phyloP scores from a whole-genome alignment of 2,329 filamentous ascomycete genomes.

The Lojkania enalia region DNA sequence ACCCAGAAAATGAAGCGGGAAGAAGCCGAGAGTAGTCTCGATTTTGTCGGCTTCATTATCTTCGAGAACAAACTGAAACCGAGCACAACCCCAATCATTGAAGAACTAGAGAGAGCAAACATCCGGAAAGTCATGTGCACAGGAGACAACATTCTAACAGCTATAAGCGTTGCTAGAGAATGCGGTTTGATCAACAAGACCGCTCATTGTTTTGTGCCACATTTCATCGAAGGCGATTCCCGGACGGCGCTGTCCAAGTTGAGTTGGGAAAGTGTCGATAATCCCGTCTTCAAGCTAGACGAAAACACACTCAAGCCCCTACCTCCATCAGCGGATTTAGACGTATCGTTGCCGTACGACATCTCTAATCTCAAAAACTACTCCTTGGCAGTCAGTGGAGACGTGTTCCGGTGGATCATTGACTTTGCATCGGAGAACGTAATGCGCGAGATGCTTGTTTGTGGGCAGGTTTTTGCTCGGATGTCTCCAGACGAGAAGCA shows the following conservation, averaged over 20 bases:
- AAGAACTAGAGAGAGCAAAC: constrained; percentile 78
- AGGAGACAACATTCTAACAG: constrained; percentile 95
- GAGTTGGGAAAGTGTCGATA: constrained; percentile 94
- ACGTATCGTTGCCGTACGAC: constrained; percentile 84
- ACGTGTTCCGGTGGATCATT: constrained; percentile 95
- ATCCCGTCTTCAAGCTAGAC: constrained; percentile 76
- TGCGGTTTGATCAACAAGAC: constrained; percentile 79
- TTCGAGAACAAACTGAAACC: constrained; percentile 99
- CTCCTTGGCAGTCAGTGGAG: constrained; percentile 84
- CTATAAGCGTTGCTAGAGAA: constrained; percentile 91
- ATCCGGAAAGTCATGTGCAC: constrained; percentile 96
- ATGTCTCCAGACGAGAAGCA: constrained; percentile 99
- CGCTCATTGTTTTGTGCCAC: constrained; percentile 90
- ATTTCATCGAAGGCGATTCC: constrained; percentile 78
- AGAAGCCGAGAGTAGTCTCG: constrained; percentile 79
- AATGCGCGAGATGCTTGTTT: constrained; percentile 83
- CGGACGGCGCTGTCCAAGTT: constrained; percentile 74
- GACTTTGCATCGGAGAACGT: constrained; percentile 85
- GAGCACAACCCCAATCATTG: constrained; percentile 77
- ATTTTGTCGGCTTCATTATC: constrained; percentile 94
- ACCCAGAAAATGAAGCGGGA: constrained; percentile 89
- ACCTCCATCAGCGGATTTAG: constrained; percentile 68
- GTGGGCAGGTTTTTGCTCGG: constrained; percentile 90
- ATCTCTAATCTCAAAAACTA: constrained; percentile 82
- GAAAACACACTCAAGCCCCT: constrained; percentile 79